Evolutionary conservation across 768 basidiomycete genomes (phyloP).

Genomic region (Podaxis sp.): DNA sequence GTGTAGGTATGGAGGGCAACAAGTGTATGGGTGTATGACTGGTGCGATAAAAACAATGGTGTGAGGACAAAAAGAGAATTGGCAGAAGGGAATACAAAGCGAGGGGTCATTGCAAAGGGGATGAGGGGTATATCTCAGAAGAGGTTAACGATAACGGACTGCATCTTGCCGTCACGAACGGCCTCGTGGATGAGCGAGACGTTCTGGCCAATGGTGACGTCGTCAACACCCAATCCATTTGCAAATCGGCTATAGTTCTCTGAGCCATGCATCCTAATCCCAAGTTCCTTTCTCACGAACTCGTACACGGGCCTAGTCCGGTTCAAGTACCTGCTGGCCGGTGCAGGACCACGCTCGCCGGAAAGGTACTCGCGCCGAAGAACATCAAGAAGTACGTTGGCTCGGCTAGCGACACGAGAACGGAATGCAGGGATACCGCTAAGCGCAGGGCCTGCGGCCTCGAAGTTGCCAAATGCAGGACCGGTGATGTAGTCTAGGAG

Average conservation of each 20-base stretch:
- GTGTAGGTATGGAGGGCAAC: neutral
- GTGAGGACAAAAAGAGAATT: neutral
- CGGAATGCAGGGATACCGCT: conserved; percentile 55
- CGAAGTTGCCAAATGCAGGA: conserved; percentile 30
- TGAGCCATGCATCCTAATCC: conserved; percentile 78
- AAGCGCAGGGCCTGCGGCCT: conserved; percentile 30
- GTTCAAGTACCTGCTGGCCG: conserved; percentile 67
- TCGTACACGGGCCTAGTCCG: conserved; percentile 75
- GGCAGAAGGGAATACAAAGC: neutral
- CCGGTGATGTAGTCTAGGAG: conserved; percentile 64
- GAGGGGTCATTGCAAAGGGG: neutral
- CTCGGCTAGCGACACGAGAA: conserved; percentile 46
- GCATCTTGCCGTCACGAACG: conserved; percentile 54
- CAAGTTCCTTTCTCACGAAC: conserved; percentile 68
- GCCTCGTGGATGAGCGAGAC: conserved; percentile 77
- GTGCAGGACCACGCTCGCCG: conserved; percentile 59
- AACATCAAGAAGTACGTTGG: conserved; percentile 43
- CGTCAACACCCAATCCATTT: conserved; percentile 65
- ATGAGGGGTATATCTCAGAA: conserved; percentile 29
- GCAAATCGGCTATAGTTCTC: conserved; percentile 66
- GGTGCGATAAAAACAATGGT: neutral
- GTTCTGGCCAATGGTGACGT: conserved; percentile 68
- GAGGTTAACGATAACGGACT: conserved; percentile 40
- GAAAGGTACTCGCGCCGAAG: conserved; percentile 59
- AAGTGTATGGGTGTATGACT: neutral